phyloP scores from a whole-genome alignment of 192 early-diverging fungal genomes.

The Backusella luteola region DNA sequence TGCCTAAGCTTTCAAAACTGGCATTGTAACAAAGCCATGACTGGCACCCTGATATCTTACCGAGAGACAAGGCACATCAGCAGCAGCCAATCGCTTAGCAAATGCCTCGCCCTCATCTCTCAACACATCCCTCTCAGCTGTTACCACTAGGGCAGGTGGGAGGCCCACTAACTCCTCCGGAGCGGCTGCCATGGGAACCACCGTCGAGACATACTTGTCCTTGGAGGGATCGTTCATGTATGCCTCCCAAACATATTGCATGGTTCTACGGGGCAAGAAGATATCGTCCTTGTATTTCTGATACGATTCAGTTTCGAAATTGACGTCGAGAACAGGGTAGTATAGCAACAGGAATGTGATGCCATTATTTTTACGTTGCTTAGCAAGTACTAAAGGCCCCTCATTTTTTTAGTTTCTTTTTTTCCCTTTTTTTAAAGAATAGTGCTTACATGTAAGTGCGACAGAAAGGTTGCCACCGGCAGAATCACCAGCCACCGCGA shows the following conservation, averaged over 20 bases:
- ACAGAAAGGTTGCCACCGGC: not conserved
- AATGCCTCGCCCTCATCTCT: slow-evolving; percentile 26
- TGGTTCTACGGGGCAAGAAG: not conserved
- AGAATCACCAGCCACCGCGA: not conserved
- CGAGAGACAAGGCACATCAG: slow-evolving; percentile 21
- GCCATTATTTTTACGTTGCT: not conserved
- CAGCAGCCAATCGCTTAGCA: not conserved
- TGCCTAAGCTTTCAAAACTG: not conserved
- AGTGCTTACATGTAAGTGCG: slow-evolving; percentile 9
- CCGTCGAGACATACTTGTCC: not conserved
- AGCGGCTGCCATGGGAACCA: not conserved
- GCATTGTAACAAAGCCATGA: slow-evolving; percentile 12
- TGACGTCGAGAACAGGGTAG: slow-evolving; percentile 39
- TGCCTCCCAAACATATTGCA: not conserved
- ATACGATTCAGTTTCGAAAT: not conserved
- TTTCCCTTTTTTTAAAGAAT: not conserved
- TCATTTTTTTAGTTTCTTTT: not conserved
- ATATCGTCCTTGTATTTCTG: not conserved
- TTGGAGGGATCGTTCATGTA: not conserved
- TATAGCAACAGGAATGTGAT: not conserved
- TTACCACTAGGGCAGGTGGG: slow-evolving; percentile 16
- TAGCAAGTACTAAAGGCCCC: not conserved
- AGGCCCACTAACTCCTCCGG: slow-evolving; percentile 15
- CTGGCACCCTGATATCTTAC: slow-evolving; percentile 18
- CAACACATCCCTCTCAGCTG: slow-evolving; percentile 24